These are phyloP conservation scores for Lasiosphaeriaceae sp. DNA, from an alignment of 495 filamentous ascomycete genomes.

Conservation along the genomic window DNA sequence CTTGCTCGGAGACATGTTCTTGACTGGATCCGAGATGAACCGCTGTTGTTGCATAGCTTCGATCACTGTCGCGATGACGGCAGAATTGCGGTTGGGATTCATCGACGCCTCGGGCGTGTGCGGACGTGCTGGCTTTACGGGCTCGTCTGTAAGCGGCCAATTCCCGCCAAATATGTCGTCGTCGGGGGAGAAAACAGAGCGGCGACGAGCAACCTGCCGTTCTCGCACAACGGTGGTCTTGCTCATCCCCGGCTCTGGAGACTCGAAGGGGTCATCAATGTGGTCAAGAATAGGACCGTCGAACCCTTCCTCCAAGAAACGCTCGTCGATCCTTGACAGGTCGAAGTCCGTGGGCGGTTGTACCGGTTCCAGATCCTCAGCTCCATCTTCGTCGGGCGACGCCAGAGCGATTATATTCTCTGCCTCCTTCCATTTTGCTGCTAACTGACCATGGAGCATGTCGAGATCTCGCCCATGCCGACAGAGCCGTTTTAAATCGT, in stretches of 20 bases:
- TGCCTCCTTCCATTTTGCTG: conserved; percentile 75
- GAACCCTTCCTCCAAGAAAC: conserved; percentile 58
- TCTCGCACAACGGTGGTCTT: conserved; percentile 42
- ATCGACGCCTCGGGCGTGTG: conserved; percentile 34
- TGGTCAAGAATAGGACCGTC: conserved; percentile 33
- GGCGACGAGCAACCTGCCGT: conserved; percentile 38
- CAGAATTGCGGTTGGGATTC: conserved; percentile 42
- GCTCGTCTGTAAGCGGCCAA: conserved; percentile 38
- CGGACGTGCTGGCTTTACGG: conserved; percentile 25
- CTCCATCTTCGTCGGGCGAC: conserved; percentile 71
- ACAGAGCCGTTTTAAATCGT: conserved; percentile 61
- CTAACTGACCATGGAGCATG: conserved; percentile 58
- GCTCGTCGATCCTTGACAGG: conserved; percentile 38
- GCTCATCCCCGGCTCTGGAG: conserved; percentile 34
- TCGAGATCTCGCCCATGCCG: conserved; percentile 68
- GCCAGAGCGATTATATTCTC: conserved; percentile 84
- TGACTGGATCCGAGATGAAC: conserved; percentile 41
- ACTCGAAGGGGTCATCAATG: conserved; percentile 31
- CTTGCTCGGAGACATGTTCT: conserved; percentile 31
- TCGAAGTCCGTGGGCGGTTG: conserved; percentile 27
- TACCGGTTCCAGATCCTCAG: conserved; percentile 26
- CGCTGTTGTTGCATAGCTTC: conserved; percentile 74
- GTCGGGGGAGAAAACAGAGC: conserved; percentile 58
- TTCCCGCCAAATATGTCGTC: conserved; percentile 61
- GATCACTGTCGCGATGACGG: conserved; percentile 68